Conservation (phyloP, 202 grass and related monocot genomes). For the Miscanthus sacchariflorus region DNA sequence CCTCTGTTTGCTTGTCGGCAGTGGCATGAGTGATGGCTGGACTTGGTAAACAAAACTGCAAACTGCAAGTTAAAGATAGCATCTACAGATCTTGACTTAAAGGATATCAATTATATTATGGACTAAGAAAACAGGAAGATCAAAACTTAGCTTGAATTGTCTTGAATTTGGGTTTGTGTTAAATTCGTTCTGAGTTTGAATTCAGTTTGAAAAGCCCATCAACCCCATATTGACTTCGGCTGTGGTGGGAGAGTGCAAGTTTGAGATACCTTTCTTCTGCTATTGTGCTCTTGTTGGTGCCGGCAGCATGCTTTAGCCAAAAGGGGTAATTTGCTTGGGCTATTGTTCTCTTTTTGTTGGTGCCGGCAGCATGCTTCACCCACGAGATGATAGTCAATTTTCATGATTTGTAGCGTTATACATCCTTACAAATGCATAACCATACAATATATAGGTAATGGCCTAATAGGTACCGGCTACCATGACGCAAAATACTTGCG, state of each 20-base stretch:
- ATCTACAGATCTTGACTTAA: too few relatives aligned
- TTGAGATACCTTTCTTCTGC: not conserved
- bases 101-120: too few relatives aligned
- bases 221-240: not conserved
- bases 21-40: too few relatives aligned
- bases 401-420: not conserved
- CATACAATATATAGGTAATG: too few relatives aligned
- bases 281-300: not conserved
- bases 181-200: not conserved
- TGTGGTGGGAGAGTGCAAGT: not conserved
- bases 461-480: too few relatives aligned
- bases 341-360: not conserved
- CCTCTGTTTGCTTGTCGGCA: too few relatives aligned
- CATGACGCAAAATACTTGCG: too few relatives aligned
- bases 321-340: not conserved
- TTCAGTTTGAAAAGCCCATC: not conserved
- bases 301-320: not conserved
- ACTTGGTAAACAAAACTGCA: too few relatives aligned
- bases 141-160: too few relatives aligned
- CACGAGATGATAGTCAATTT: not conserved
- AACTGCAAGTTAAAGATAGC: too few relatives aligned
- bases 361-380: not conserved
- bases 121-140: too few relatives aligned
- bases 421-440: too few relatives aligned
- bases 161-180: not conserved